A percentile compares a stretch with the other conserved stretches of the same genome.
phyloP scores from a whole-genome alignment of 192 early-diverging fungal genomes.

The Radiomyces spectabilis region DNA sequence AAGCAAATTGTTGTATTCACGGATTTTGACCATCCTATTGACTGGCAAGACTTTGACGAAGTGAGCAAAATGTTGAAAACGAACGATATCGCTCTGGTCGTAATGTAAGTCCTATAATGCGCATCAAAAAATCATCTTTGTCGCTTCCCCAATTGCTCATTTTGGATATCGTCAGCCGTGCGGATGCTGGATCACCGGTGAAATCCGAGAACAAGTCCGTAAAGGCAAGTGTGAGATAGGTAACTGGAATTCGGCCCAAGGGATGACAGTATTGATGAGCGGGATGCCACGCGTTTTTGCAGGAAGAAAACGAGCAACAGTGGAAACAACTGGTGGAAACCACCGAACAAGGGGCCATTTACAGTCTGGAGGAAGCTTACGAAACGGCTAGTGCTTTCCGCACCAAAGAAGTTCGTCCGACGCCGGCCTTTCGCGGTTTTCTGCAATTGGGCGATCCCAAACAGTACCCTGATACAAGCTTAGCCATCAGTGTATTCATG shows the following conservation, averaged over 20 bases:
- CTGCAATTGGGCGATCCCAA: constrained; percentile 48
- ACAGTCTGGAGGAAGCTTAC: constrained; percentile 44
- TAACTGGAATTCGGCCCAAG: no score
- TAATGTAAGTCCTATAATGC: constrained; percentile 63
- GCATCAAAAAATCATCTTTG: no score
- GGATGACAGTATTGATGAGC: no score
- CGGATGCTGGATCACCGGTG: no score
- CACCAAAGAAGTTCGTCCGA: constrained; percentile 47
- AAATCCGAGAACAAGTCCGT: no score
- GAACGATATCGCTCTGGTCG: constrained; percentile 27
- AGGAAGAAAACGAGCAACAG: background rate
- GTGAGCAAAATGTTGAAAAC: constrained; percentile 19
- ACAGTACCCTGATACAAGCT: constrained; percentile 24
- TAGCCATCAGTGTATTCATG: constrained; percentile 47
- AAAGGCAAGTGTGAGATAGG: no score
- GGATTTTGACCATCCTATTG: constrained; percentile 43
- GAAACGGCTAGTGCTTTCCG: constrained; percentile 33
- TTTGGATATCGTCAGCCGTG: no score
- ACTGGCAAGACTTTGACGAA: constrained; percentile 33
- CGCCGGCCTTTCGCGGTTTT: constrained; percentile 40
- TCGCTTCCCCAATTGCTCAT: no score
- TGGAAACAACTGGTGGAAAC: constrained; percentile 24
- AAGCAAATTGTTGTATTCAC: constrained; percentile 65
- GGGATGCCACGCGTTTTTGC: no score
- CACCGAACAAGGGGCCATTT: constrained; percentile 22